Percentiles rank a stretch among this genome's conserved stretches.
phyloP scores from a whole-genome alignment of 345 rosid genomes.

The Citrus unshiu region DNA sequence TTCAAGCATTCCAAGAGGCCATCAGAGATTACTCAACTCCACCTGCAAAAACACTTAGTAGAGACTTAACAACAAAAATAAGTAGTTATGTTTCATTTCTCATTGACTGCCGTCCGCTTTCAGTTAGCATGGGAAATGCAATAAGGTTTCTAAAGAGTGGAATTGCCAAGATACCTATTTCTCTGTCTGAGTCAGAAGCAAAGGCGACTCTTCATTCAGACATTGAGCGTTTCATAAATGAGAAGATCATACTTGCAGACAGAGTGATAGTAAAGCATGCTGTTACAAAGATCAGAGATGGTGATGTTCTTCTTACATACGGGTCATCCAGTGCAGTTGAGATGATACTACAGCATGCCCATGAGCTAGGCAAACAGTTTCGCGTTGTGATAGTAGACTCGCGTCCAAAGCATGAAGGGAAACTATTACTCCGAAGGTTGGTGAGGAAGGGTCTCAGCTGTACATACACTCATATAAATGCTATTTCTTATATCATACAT shows the following conservation, averaged over 20 bases:
- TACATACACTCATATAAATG: slow-evolving; percentile 86
- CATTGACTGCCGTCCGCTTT: slow-evolving; percentile 86
- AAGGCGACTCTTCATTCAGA: slow-evolving; percentile 64
- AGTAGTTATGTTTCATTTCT: slow-evolving; percentile 86
- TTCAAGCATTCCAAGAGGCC: slow-evolving; percentile 84
- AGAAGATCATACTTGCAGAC: slow-evolving; percentile 76
- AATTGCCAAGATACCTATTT: slow-evolving; percentile 70
- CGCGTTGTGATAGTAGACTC: slow-evolving; percentile 91
- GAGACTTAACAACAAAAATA: slow-evolving; percentile 81
- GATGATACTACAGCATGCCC: slow-evolving; percentile 81
- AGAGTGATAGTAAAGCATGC: slow-evolving; percentile 81
- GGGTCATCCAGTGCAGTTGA: slow-evolving; percentile 91
- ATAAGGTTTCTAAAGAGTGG: slow-evolving; percentile 71
- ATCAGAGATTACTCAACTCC: slow-evolving; percentile 80
- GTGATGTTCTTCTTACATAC: slow-evolving; percentile 92
- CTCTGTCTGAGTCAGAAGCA: slow-evolving; percentile 71
- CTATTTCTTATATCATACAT: slow-evolving; percentile 89
- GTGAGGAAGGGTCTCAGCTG: slow-evolving; percentile 74
- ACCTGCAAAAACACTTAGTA: slow-evolving; percentile 62
- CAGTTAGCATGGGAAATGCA: slow-evolving; percentile 94
- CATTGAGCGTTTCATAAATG: slow-evolving; percentile 78
- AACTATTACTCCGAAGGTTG: slow-evolving; percentile 79
- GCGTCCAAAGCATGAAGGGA: slow-evolving; percentile 93
- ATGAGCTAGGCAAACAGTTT: slow-evolving; percentile 78
- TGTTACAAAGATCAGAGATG: slow-evolving; percentile 80